A percentile compares a stretch with the other conserved stretches of the same genome.
Evolutionary conservation across 2,329 filamentous ascomycete genomes (phyloP).

Genomic region (Fusarium transvaalense): DNA sequence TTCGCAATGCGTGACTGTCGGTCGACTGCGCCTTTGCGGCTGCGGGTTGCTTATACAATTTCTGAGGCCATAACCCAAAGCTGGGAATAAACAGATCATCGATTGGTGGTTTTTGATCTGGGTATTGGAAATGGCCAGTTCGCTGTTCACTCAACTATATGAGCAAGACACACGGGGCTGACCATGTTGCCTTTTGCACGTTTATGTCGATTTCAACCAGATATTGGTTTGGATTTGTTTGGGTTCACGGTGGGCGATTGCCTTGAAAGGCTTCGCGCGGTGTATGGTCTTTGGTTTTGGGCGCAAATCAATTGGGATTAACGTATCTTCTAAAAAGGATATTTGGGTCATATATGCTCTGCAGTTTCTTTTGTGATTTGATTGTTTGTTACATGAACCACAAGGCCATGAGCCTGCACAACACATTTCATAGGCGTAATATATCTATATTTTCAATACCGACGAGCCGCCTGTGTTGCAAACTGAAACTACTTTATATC

Average conservation of each 20-base stretch:
- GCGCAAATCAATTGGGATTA: slow-evolving; percentile 23
- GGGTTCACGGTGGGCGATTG: slow-evolving; percentile 21
- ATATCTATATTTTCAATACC: neutral
- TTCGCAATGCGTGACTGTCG: slow-evolving; percentile 1
- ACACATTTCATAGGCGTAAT: slow-evolving; percentile 1
- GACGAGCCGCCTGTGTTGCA: neutral
- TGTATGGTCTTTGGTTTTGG: slow-evolving; percentile 30
- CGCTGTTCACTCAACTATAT: slow-evolving; percentile 10
- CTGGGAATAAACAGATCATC: slow-evolving; percentile 22
- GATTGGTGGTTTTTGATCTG: neutral
- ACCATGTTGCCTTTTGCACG: slow-evolving; percentile 28
- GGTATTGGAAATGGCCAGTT: slow-evolving; percentile 8
- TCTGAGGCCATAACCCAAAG: slow-evolving; percentile 10
- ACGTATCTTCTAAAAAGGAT: slow-evolving; percentile 23
- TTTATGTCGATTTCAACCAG: slow-evolving; percentile 27
- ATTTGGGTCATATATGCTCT: slow-evolving; percentile 17
- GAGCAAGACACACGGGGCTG: slow-evolving; percentile 15
- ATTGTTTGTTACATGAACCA: neutral
- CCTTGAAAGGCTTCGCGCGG: slow-evolving; percentile 18
- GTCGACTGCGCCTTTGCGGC: slow-evolving; percentile 14
- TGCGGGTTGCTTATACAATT: slow-evolving; percentile 17
- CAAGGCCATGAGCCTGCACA: neutral
- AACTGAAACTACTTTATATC: neutral
- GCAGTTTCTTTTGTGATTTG: slow-evolving; percentile 22
- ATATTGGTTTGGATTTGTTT: slow-evolving; percentile 17